A percentile compares a stretch with the other conserved stretches of the same genome.
Conservation (phyloP, 2,329 filamentous ascomycete species). For the Ilyonectria sp. region DNA sequence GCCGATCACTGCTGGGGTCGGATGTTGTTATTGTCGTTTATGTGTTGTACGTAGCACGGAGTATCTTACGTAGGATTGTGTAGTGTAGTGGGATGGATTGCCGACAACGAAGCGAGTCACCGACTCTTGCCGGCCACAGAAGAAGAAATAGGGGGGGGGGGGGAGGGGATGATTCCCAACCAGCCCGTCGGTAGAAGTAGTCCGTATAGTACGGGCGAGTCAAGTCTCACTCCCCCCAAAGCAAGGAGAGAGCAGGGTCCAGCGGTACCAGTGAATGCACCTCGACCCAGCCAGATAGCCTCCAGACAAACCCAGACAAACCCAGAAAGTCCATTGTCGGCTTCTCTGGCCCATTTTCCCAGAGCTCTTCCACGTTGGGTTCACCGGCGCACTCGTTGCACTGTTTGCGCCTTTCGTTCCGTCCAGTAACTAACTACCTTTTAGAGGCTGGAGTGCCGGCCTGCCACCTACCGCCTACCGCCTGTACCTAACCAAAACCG, state of each 20-base stretch:
- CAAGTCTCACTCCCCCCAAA: background rate
- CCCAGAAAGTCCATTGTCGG: slow-evolving; percentile 3
- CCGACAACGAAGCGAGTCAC: background rate
- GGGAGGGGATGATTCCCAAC: background rate
- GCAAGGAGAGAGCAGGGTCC: background rate
- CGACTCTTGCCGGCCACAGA: background rate
- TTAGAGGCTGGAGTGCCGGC: background rate
- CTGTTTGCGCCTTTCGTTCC: background rate
- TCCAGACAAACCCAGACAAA: background rate
- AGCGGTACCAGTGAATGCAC: no score
- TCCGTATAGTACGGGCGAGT: background rate
- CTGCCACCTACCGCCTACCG: background rate
- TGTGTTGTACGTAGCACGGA: slow-evolving; percentile 5
- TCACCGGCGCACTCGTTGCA: slow-evolving; percentile 1
- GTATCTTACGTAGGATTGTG: background rate
- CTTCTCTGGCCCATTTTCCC: slow-evolving; percentile 18
- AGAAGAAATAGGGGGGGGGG: slow-evolving; percentile 1
- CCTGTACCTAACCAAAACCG: slow-evolving; percentile 18
- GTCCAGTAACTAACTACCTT: background rate
- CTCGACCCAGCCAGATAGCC: no score
- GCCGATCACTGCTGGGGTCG: slow-evolving; percentile 26
- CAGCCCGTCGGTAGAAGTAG: background rate
- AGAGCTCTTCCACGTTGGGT: slow-evolving; percentile 14
- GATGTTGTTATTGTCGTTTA: slow-evolving; percentile 17
- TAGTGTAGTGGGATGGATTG: background rate